These are phyloP conservation scores for Penicillium occitanis DNA, from an alignment of 2,329 filamentous ascomycete species.

Conservation along the genomic window DNA sequence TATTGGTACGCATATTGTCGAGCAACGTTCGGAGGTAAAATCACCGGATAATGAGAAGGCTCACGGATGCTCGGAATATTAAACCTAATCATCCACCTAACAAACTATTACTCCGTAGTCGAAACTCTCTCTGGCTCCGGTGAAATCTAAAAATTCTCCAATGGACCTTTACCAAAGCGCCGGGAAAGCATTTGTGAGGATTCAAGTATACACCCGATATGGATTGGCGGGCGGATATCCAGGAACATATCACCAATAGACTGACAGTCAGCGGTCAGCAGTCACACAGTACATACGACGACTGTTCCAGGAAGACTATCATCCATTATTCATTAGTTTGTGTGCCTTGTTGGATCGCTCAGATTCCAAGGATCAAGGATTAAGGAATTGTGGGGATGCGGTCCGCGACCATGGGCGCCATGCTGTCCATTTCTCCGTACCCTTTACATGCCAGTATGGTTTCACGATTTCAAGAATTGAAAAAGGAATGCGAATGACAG, in stretches of 20 bases:
- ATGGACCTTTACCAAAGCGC: slow-evolving; percentile 10
- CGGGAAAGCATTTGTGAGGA: background rate
- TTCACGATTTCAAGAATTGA: background rate
- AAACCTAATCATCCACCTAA: background rate
- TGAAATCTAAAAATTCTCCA: slow-evolving; percentile 2
- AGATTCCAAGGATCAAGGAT: slow-evolving; percentile 17
- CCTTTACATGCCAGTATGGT: background rate
- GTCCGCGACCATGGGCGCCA: slow-evolving; percentile 14
- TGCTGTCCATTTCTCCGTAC: slow-evolving; percentile 12
- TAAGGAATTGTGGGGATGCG: slow-evolving; percentile 9
- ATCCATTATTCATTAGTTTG: slow-evolving; percentile 5
- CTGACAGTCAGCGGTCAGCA: background rate
- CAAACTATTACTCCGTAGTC: slow-evolving; percentile 19
- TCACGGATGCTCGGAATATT: slow-evolving; percentile 13
- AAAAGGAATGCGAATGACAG: slow-evolving; percentile 1
- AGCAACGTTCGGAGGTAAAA: slow-evolving; percentile 2
- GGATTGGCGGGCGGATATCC: slow-evolving; percentile 3
- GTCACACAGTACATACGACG: background rate
- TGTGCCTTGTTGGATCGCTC: slow-evolving; percentile 17
- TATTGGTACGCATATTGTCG: background rate
- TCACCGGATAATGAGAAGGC: background rate
- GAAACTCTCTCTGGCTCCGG: slow-evolving; percentile 6
- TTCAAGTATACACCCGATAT: background rate
- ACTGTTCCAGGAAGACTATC: background rate
- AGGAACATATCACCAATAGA: background rate